Percentiles rank a stretch among this genome's conserved stretches.
Evolutionary conservation across 345 rosid genomes (phyloP).

Genomic region (Anastatica hierochuntica): DNA sequence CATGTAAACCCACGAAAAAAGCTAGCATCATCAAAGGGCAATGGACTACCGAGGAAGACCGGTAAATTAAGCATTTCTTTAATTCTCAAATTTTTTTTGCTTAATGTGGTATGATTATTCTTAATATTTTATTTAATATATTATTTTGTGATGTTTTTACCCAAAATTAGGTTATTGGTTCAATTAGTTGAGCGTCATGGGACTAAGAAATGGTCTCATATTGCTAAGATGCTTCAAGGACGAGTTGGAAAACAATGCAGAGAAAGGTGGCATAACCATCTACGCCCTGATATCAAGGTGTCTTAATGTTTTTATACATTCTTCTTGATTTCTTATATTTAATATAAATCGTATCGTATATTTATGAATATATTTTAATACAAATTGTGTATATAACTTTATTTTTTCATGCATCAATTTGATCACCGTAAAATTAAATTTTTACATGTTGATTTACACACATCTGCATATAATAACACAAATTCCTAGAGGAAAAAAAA

Average conservation of each 20-base stretch:
- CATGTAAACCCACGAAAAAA: constrained; percentile 13
- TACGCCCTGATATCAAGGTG: constrained; percentile 87
- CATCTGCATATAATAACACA: no score
- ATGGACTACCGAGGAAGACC: constrained; percentile 60
- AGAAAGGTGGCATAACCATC: constrained; percentile 98
- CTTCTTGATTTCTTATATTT: not conserved
- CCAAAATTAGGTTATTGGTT: constrained; percentile 38
- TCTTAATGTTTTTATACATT: no score
- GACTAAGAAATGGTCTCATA: constrained; percentile 70
- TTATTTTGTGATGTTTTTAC: not conserved
- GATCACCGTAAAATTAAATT: no score
- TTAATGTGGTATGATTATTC: not conserved
- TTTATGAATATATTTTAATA: no score
- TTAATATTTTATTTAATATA: no score
- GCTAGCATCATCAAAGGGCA: constrained; percentile 48
- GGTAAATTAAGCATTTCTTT: no score
- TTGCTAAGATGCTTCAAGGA: constrained; percentile 73
- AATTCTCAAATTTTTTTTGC: not conserved
- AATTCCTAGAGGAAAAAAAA: no score
- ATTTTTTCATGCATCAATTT: no score
- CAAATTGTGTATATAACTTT: no score
- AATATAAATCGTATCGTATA: no score
- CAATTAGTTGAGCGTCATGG: constrained; percentile 59
- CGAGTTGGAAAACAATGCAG: constrained; percentile 93
- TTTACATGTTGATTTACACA: no score